Conservation (phyloP, 139 green algal genomes). For the Pseudopediastrum boryanum region DNA sequence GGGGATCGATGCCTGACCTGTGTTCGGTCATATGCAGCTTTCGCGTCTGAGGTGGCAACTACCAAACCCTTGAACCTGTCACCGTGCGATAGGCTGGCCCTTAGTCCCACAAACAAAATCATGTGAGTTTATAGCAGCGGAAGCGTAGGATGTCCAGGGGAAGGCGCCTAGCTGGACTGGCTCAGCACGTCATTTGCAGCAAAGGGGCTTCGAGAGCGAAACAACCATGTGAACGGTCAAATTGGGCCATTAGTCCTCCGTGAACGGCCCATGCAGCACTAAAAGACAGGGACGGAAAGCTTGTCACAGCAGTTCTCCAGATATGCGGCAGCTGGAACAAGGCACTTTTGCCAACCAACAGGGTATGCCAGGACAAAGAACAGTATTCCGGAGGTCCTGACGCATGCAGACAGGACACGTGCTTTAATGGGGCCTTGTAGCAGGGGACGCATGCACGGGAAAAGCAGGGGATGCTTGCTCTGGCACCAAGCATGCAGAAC, state of each 20-base stretch:
- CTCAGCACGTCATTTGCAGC: background rate
- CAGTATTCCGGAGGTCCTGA: no score
- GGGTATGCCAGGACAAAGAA: no score
- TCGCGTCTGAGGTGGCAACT: constrained; percentile 30
- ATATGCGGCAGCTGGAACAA: no score
- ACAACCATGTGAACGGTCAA: background rate
- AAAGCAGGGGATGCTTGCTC: no score
- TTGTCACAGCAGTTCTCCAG: background rate
- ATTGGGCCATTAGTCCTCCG: background rate
- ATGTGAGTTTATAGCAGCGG: constrained; percentile 37
- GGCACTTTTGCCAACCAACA: no score
- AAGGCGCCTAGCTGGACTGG: no score
- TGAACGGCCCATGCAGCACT: background rate
- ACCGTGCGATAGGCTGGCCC: constrained; percentile 40
- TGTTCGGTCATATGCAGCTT: constrained; percentile 13
- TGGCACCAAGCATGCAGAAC: no score
- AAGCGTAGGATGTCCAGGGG: background rate
- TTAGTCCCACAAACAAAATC: constrained; percentile 55
- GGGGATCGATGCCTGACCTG: background rate
- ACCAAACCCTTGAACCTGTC: constrained; percentile 32
- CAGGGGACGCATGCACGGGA: no score
- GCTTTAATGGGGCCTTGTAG: no score
- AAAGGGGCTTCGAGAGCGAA: background rate
- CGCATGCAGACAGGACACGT: no score
- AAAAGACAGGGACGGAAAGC: background rate